phyloP scores from a whole-genome alignment of 306 rosid species.

The Prunus padus region DNA sequence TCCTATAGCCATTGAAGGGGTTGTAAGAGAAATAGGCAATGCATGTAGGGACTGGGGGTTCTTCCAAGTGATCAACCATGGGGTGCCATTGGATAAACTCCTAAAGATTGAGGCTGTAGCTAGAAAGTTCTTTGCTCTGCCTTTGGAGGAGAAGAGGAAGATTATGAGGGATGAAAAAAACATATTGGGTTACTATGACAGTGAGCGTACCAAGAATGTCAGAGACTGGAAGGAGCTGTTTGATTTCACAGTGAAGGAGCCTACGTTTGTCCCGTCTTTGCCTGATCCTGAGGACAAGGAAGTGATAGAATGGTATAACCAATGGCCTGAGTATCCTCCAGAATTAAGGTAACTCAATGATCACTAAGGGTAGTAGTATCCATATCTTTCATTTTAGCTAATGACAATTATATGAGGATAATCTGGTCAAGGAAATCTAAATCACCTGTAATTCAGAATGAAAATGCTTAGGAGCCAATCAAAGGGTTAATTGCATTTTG shows the following conservation, averaged over 20 bases:
- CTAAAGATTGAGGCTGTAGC: constrained; percentile 35
- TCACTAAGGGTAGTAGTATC: not conserved
- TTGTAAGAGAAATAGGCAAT: constrained; percentile 49
- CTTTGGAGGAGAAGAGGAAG: constrained; percentile 55
- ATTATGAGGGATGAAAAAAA: constrained; percentile 29
- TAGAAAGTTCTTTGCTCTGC: constrained; percentile 47
- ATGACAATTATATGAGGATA: not conserved
- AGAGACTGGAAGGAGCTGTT: constrained; percentile 79
- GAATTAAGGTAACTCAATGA: constrained; percentile 39
- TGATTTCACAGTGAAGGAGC: constrained; percentile 42
- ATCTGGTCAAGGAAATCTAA: not conserved
- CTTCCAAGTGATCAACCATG: constrained; percentile 66
- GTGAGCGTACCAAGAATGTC: constrained; percentile 59
- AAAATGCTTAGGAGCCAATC: not conserved
- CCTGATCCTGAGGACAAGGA: constrained; percentile 30
- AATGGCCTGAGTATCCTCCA: constrained; percentile 48
- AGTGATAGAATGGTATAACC: constrained; percentile 36
- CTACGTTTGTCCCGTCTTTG: constrained; percentile 34
- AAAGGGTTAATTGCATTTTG: too few relatives aligned
- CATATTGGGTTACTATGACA: constrained; percentile 48
- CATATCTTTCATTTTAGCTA: not conserved
- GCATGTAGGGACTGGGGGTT: constrained; percentile 79
- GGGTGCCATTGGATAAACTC: constrained; percentile 40
- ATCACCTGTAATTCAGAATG: not conserved
- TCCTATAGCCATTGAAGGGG: not conserved